phyloP scores from a whole-genome alignment of 192 early-diverging fungal genomes.

The Coemansia sp. region DNA sequence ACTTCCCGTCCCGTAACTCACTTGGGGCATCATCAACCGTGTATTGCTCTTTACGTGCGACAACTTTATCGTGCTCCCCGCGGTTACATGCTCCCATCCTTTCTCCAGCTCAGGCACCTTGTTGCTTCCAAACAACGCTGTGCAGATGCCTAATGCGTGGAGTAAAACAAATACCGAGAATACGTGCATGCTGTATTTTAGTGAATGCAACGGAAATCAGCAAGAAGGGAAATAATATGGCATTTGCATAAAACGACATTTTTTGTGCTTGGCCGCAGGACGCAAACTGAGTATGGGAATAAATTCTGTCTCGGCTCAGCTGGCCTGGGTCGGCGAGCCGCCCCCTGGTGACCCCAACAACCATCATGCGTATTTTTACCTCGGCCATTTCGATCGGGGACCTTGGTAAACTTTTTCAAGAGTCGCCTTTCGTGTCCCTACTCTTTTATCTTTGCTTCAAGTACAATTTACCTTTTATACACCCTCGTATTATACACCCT shows the following conservation, averaged over 20 bases:
- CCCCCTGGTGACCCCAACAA: background rate
- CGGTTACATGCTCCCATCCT: slow-evolving; percentile 46
- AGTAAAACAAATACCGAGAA: background rate
- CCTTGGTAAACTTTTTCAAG: background rate
- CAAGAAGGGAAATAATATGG: no score
- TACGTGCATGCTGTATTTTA: background rate
- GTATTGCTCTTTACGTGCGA: slow-evolving; percentile 29
- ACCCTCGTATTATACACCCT: no score
- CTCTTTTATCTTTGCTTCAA: background rate
- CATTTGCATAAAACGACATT: no score
- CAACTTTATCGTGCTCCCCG: slow-evolving; percentile 49
- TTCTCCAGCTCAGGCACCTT: slow-evolving; percentile 9
- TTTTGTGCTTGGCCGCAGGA: no score
- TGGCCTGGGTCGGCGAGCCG: background rate
- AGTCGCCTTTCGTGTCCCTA: background rate
- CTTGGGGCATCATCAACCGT: slow-evolving; percentile 48
- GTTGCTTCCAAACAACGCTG: slow-evolving; percentile 18
- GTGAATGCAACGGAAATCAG: background rate
- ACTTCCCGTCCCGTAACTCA: slow-evolving; percentile 54
- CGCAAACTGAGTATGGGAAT: no score
- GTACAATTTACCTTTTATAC: no score
- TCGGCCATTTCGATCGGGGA: no score
- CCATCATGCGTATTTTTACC: background rate
- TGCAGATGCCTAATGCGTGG: background rate
- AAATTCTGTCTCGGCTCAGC: background rate